Base-by-base conservation (phyloP, 768 basidiomycete species). In the Russula dissimulans region DNA sequence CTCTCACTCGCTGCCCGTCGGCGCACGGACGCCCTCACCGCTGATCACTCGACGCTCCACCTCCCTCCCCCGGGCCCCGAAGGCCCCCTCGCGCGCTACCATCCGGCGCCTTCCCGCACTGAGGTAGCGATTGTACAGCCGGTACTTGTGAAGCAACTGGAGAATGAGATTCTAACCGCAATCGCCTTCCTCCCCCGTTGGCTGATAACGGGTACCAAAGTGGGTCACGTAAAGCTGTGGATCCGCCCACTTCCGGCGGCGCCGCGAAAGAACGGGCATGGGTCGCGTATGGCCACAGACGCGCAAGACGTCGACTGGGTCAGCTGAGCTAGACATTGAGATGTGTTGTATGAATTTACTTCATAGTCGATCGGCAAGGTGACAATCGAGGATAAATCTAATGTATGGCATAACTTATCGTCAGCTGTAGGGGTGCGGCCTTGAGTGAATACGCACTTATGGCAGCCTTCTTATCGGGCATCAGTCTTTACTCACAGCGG, bases 111-210 rank as follows among this genome's bases (percentile, higher is more conserved):
- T 3, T 89, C 91, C 2, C 79, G 93, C 26, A 93, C 88, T 64
- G 95, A 97, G 65, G 85, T 95, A 10, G 87, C 93, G 5, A 81
- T 89, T 31, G 84, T 97, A 3, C 94, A 95, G 67, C 93, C 95
- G 26, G 91, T 95, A 42, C 73, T 95, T 64, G 91, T 89, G 36
- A 95, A 95, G 69, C 80, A 84, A 14, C 76, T 95, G 29, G 93
- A 94, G 60, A 78, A 81, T 57, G 91, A 94, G 66, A 76, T 95
- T 50, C 78, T 95, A 29, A 81, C 88, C 5, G 79, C 78, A 39
- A 69, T 95, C n/a, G 71, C 78, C 11, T 91, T 95, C 72, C 78
- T 91, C n/a, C 85, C 88, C 1, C 82, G 85, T 2, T 84, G 81
- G 26, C 72, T 99, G 22, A 70, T 95, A 32, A 94, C 92, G 0